Evolutionary conservation across 257 asterid genomes (phyloP).

Genomic region (Solanum tacnaense): DNA sequence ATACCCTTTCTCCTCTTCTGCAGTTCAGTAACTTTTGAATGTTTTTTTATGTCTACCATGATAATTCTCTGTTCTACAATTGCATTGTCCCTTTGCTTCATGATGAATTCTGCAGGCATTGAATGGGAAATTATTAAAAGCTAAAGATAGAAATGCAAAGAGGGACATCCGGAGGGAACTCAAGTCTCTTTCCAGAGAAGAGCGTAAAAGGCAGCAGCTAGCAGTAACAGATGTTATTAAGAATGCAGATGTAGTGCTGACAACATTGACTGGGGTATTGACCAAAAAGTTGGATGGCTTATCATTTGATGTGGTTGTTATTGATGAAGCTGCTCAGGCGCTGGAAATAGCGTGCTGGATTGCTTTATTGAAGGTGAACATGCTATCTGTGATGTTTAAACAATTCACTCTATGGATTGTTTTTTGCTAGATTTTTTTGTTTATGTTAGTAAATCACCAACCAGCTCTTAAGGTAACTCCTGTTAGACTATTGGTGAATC

Average conservation of each 20-base stretch:
- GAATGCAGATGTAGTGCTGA: slow-evolving; percentile 73
- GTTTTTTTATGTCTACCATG: background rate
- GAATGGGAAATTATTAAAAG: slow-evolving; percentile 80
- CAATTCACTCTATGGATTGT: background rate
- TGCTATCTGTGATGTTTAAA: background rate
- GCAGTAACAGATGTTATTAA: slow-evolving; percentile 92
- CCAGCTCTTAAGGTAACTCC: background rate
- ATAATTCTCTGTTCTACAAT: background rate
- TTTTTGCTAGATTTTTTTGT: background rate
- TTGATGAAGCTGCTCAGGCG: slow-evolving; percentile 99
- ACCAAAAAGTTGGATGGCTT: slow-evolving; percentile 59
- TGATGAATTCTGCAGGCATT: slow-evolving; percentile 43
- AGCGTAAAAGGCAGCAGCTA: slow-evolving; percentile 94
- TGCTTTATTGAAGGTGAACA: slow-evolving; percentile 80
- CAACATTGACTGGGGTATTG: slow-evolving; percentile 90
- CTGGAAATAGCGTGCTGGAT: slow-evolving; percentile 98
- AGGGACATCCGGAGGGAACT: slow-evolving; percentile 86
- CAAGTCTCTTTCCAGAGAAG: slow-evolving; percentile 78
- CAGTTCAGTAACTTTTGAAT: background rate
- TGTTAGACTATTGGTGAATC: background rate
- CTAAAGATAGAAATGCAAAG: slow-evolving; percentile 77
- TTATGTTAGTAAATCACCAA: background rate
- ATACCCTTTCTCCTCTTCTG: background rate
- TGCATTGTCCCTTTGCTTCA: background rate
- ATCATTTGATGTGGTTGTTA: slow-evolving; percentile 79